Evolutionary conservation across 331 rosid species (phyloP).

Genomic region (Pyracantha coccinea): DNA sequence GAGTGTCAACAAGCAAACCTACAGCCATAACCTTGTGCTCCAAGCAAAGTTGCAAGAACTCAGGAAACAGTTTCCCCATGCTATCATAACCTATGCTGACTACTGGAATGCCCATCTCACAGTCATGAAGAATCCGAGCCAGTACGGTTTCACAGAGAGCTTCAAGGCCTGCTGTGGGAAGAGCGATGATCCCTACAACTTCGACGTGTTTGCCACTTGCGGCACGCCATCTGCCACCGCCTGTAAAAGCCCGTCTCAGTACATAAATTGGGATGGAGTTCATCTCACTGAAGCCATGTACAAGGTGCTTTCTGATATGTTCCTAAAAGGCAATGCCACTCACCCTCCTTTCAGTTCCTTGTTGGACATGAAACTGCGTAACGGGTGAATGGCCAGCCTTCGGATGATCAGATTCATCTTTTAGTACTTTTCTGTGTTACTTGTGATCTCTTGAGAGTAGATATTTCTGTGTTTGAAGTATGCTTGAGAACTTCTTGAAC

Average conservation of each 20-base stretch:
- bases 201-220: conserved; percentile 41
- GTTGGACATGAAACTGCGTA: conserved; percentile 43
- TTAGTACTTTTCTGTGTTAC: neutral
- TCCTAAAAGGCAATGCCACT: conserved; percentile 48
- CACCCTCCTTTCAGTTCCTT: conserved; percentile 60
- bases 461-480: neutral
- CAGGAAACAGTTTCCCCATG: conserved; percentile 51
- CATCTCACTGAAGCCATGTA: conserved; percentile 97
- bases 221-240: conserved; percentile 49
- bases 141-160: conserved; percentile 50
- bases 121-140: conserved; percentile 45
- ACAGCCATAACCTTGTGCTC: conserved; percentile 47
- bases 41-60: conserved; percentile 39
- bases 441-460: neutral
- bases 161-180: conserved; percentile 82
- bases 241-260: conserved; percentile 53
- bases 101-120: conserved; percentile 61
- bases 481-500: neutral
- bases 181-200: conserved; percentile 60
- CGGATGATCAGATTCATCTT: neutral
- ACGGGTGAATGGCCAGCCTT: conserved; percentile 26
- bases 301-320: conserved; percentile 60
- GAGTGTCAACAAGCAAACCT: conserved; percentile 52
- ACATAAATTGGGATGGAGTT: conserved; percentile 95
- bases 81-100: conserved; percentile 65